Conservation (phyloP, 2,329 filamentous ascomycete genomes). For the Cladosporium sp. region DNA sequence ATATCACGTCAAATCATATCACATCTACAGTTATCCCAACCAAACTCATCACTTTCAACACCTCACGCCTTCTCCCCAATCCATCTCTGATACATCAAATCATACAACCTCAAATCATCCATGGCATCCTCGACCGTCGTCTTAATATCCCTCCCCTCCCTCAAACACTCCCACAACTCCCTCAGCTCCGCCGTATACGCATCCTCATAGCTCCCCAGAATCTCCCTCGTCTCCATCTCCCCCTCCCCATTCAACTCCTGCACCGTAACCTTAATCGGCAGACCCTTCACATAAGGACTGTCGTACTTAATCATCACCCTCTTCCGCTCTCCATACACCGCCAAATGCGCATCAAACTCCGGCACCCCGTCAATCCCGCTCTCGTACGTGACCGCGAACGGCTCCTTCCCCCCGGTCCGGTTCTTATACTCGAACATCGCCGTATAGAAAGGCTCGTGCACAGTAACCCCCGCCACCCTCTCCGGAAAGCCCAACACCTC, state of each 20-base stretch:
- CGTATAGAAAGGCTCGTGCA: conserved; percentile 33
- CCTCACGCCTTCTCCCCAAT: conserved; percentile 1
- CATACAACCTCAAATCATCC: conserved; percentile 36
- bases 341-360: conserved; percentile 50
- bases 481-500: conserved; percentile 51
- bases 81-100: conserved; percentile 28
- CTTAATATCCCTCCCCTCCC: conserved; percentile 37
- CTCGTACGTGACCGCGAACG: conserved; percentile 55
- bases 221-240: conserved; percentile 22
- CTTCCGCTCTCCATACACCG: conserved; percentile 52
- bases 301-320: conserved; percentile 53
- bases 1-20: neutral
- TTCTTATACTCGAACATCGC: conserved; percentile 44
- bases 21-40: neutral
- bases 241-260: conserved; percentile 40
- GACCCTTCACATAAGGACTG: conserved; percentile 54
- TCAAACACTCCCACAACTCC: conserved; percentile 37
- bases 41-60: neutral
- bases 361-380: conserved; percentile 53
- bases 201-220: conserved; percentile 47
- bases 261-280: conserved; percentile 48
- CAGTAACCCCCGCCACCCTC: conserved; percentile 41
- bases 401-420: conserved; percentile 18
- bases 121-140: conserved; percentile 40
- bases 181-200: conserved; percentile 42